Evolutionary conservation across 805 yeast genomes (phyloP).

Genomic region (Ogataea neopini): DNA sequence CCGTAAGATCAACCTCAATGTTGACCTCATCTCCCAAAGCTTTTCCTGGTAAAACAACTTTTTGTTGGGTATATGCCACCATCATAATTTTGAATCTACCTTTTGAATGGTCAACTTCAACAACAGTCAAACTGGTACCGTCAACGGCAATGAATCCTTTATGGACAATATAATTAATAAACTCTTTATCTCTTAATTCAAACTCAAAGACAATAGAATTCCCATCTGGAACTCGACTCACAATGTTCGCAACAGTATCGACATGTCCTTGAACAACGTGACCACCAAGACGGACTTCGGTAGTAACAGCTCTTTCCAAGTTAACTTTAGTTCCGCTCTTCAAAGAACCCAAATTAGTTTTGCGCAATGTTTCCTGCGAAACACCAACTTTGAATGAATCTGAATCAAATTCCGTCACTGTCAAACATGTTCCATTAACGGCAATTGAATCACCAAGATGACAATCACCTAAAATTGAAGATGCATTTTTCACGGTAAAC

Average conservation of each 20-base stretch:
- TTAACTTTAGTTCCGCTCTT: slow-evolving; percentile 65
- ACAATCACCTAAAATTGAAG: slow-evolving; percentile 68
- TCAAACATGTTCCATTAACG: slow-evolving; percentile 86
- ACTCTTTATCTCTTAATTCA: slow-evolving; percentile 60
- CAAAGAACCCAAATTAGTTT: slow-evolving; percentile 73
- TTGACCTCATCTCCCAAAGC: slow-evolving; percentile 67
- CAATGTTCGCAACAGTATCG: slow-evolving; percentile 79
- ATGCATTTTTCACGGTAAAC: slow-evolving; percentile 61
- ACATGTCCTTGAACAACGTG: slow-evolving; percentile 98
- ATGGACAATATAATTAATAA: slow-evolving; percentile 78
- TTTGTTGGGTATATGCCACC: slow-evolving; percentile 86
- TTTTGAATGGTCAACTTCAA: slow-evolving; percentile 63
- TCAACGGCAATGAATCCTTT: slow-evolving; percentile 94
- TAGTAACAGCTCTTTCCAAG: slow-evolving; percentile 85
- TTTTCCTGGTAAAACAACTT: slow-evolving; percentile 73
- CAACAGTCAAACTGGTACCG: slow-evolving; percentile 90
- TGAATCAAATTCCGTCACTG: slow-evolving; percentile 77
- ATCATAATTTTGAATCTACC: slow-evolving; percentile 79
- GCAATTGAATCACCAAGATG: slow-evolving; percentile 94
- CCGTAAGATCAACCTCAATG: slow-evolving; percentile 93
- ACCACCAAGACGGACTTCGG: slow-evolving; percentile 87
- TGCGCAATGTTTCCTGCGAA: slow-evolving; percentile 86
- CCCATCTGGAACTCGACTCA: slow-evolving; percentile 55
- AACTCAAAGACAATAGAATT: slow-evolving; percentile 80
- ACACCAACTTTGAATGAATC: slow-evolving; percentile 81